Evolutionary conservation across 2,329 filamentous ascomycete species (phyloP).

Genomic region (Fusarium clavum): DNA sequence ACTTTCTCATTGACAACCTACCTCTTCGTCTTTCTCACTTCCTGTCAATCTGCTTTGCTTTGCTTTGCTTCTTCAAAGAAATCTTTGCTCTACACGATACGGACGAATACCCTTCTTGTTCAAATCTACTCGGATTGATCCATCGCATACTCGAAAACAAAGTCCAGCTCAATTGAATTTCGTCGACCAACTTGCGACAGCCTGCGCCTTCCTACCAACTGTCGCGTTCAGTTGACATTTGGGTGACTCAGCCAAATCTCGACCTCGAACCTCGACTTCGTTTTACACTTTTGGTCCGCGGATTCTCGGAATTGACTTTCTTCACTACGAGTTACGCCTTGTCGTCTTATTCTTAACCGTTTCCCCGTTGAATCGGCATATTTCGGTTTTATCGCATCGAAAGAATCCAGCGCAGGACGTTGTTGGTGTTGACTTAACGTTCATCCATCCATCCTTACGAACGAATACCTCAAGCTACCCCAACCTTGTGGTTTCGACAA

Average conservation of each 20-base stretch:
- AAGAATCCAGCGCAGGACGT: constrained; percentile 37
- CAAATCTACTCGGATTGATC: constrained; percentile 15
- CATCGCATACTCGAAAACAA: constrained; percentile 2
- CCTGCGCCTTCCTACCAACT: constrained; percentile 9
- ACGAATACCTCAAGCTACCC: constrained; percentile 19
- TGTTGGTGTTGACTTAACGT: constrained; percentile 31
- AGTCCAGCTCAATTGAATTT: constrained; percentile 23
- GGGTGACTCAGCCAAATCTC: constrained; percentile 38
- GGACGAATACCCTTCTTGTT: constrained; percentile 16
- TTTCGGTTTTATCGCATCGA: constrained; percentile 20
- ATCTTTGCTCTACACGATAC: constrained; percentile 15
- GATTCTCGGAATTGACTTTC: constrained; percentile 12
- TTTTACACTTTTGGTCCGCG: constrained; percentile 9
- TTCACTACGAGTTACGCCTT: constrained; percentile 18
- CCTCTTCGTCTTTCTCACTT: constrained; percentile 38
- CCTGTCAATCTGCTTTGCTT: constrained; percentile 21
- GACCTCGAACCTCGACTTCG: constrained; percentile 31
- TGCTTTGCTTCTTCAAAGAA: constrained; percentile 26
- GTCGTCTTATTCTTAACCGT: constrained; percentile 1
- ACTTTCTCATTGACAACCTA: constrained; percentile 43
- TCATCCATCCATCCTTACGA: constrained; percentile 4
- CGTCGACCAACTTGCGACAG: constrained; percentile 32
- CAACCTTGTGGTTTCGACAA: constrained; percentile 30
- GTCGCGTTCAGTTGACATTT: constrained; percentile 26
- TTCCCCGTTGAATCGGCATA: neutral